Evolutionary conservation across 768 basidiomycete species (phyloP), one percentile per base, ranked within the genome.

Genomic region (Tulasnella calospora): DNA sequence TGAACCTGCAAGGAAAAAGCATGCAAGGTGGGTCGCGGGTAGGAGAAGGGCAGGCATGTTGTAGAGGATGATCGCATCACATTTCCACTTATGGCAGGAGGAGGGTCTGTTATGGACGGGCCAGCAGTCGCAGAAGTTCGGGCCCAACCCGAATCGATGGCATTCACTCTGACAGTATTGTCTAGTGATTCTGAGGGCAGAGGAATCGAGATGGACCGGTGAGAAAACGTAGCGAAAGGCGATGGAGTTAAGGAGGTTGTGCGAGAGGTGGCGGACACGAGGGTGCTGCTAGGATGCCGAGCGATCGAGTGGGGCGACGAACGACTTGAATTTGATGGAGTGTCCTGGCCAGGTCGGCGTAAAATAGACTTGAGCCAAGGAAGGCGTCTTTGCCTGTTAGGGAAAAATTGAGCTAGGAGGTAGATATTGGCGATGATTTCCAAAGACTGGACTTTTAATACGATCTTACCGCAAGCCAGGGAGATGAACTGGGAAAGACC

Each of bases 401-500:
- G 71, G 57, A 78, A 75, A 40, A 13, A 61, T 36, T 23, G 75
- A n/a, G 77, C 55, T 69, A 79, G 27, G 36, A 30, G 15, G 27
- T 73, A 61, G 71, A 57, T 23, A 33, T 30, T 9, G 27, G 19
- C 51, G 23, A 55, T 8, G 8, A 15, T 76, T 2, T 44, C 44
- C 3, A 36, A 30, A 19, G 23, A 19, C 40, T 30, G 1, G 27
- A 13, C 7, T 33, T 12, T 27, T 1, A 8, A 21, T n/a, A 36
- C 10, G 73, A 86, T 40, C 89, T 82, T 84, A 92, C 92, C 88
- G 80, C 85, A 86, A 38, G 90, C 83, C 71, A 84, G 81, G 72
- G 89, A 89, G 57, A 91, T 84, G 70, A 94, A 88, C 72, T 95
- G 89, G n/a, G 96, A 92, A 2, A 95, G 87, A 9, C 90, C 92